Evolutionary conservation across 2,329 filamentous ascomycete genomes (phyloP).

Genomic region (Coniochaeta hoffmannii): DNA sequence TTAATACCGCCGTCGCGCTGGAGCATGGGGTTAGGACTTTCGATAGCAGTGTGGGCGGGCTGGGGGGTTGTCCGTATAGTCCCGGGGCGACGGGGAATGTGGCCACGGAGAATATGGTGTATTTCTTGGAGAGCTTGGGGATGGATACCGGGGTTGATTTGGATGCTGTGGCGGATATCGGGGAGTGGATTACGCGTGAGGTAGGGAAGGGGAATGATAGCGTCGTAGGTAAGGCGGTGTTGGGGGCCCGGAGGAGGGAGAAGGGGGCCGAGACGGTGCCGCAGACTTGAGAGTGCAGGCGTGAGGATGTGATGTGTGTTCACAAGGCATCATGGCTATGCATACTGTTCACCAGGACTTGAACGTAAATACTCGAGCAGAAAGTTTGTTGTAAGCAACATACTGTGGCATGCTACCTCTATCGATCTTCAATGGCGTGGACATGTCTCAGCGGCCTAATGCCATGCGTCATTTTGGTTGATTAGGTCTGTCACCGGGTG

Average conservation of each 20-base stretch:
- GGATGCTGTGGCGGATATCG: slow-evolving; percentile 58
- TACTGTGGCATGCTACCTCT: too few relatives aligned
- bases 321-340: too few relatives aligned
- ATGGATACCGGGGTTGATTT: slow-evolving; percentile 68
- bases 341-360: too few relatives aligned
- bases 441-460: too few relatives aligned
- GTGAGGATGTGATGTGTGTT: background rate
- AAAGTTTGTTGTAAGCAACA: too few relatives aligned
- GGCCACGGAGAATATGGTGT: slow-evolving; percentile 76
- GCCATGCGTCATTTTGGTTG: too few relatives aligned
- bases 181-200: slow-evolving; percentile 62
- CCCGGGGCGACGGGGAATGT: slow-evolving; percentile 84
- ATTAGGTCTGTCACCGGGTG: too few relatives aligned
- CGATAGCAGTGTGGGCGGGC: slow-evolving; percentile 70
- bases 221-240: slow-evolving; percentile 58
- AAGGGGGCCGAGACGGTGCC: slow-evolving; percentile 1
- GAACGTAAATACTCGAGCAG: too few relatives aligned
- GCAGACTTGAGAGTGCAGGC: background rate
- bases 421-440: too few relatives aligned
- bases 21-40: slow-evolving; percentile 73
- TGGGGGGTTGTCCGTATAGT: slow-evolving; percentile 80
- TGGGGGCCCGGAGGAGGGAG: slow-evolving; percentile 36
- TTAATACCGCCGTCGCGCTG: slow-evolving; percentile 70
- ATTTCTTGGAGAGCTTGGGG: slow-evolving; percentile 67
- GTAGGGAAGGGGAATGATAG: slow-evolving; percentile 58